phyloP scores from a whole-genome alignment of 306 rosid species.

The Trifolium fragiferum region DNA sequence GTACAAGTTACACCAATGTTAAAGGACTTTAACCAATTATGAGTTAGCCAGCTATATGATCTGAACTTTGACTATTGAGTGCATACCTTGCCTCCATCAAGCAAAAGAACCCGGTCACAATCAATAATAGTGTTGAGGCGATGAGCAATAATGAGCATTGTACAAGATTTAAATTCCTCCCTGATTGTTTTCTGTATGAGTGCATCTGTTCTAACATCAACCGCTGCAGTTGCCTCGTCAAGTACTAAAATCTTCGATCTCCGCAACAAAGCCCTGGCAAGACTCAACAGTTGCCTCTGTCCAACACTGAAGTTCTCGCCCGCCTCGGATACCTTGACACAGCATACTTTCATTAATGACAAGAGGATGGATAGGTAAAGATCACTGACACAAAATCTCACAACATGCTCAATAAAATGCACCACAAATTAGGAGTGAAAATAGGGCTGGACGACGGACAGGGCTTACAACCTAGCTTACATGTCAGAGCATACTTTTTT shows the following conservation, averaged over 20 bases:
- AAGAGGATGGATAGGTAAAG: not conserved
- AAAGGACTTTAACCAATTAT: slow-evolving; percentile 15
- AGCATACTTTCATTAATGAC: slow-evolving; percentile 35
- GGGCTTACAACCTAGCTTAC: not conserved
- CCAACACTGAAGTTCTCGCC: slow-evolving; percentile 99
- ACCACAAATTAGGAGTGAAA: not conserved
- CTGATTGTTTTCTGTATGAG: slow-evolving; percentile 89
- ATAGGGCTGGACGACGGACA: too few species aligned
- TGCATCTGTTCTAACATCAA: slow-evolving; percentile 94
- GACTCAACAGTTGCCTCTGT: slow-evolving; percentile 92
- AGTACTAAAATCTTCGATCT: slow-evolving; percentile 94
- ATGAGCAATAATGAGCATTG: slow-evolving; percentile 93
- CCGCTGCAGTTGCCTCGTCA: slow-evolving; percentile 97
- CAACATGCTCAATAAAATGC: slow-evolving; percentile 4
- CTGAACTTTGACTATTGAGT: slow-evolving; percentile 18
- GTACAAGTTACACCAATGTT: slow-evolving; percentile 1
- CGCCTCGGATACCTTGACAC: slow-evolving; percentile 79
- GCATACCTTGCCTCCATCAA: slow-evolving; percentile 84
- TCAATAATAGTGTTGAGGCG: slow-evolving; percentile 91
- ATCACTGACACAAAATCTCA: slow-evolving; percentile 7
- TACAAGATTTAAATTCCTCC: slow-evolving; percentile 87
- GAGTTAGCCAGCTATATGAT: slow-evolving; percentile 26
- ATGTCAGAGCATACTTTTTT: not conserved
- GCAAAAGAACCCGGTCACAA: slow-evolving; percentile 79
- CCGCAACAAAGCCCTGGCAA: slow-evolving; percentile 82